These are phyloP conservation scores for Neopestalotiopsis clavispora DNA, from an alignment of 2,329 filamentous ascomycete species.

Conservation along the genomic window DNA sequence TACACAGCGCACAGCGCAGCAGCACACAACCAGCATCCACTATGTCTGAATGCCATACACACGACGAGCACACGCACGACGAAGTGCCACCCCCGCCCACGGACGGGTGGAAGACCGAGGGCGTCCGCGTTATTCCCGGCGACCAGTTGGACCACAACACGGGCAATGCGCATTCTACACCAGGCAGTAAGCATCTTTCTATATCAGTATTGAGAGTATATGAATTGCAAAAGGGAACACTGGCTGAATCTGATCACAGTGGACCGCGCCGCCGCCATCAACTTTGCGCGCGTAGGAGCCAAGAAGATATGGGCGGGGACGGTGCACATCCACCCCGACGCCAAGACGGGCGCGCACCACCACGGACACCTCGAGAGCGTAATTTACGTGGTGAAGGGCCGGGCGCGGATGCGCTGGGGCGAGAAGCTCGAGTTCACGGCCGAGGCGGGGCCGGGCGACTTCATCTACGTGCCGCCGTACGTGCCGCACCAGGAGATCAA, in stretches of 20 bases:
- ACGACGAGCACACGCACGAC: slow-evolving; percentile 1
- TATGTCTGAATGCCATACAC: slow-evolving; percentile 9
- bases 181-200: slow-evolving; percentile 32
- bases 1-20: background rate
- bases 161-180: slow-evolving; percentile 37
- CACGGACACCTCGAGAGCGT: slow-evolving; percentile 50
- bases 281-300: slow-evolving; percentile 46
- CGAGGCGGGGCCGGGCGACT: slow-evolving; percentile 49
- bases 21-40: background rate
- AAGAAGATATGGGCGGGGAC: slow-evolving; percentile 51
- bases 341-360: slow-evolving; percentile 50
- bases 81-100: slow-evolving; percentile 17
- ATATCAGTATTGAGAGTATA: too few species aligned
- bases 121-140: slow-evolving; percentile 46
- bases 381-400: slow-evolving; percentile 49
- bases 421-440: slow-evolving; percentile 48
- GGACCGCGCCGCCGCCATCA: slow-evolving; percentile 48
- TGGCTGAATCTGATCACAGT: slow-evolving; percentile 19
- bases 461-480: slow-evolving; percentile 50
- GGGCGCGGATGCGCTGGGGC: slow-evolving; percentile 50
- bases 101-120: slow-evolving; percentile 42
- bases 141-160: slow-evolving; percentile 46
- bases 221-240: too few species aligned
- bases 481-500: slow-evolving; percentile 60
- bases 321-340: slow-evolving; percentile 47